phyloP scores from a whole-genome alignment of 257 asterid genomes.

The Petunia axillaris region DNA sequence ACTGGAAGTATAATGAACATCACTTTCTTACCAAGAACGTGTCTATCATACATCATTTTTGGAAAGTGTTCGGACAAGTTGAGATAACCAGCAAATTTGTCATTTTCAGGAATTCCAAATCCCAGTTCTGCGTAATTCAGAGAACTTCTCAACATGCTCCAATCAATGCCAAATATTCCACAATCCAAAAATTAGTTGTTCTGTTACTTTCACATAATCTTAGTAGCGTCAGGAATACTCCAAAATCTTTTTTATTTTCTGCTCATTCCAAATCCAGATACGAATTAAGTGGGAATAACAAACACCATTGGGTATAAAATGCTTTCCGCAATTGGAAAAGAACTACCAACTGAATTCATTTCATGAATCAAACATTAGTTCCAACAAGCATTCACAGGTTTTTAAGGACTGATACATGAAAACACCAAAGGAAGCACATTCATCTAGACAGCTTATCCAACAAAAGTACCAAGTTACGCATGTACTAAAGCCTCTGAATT shows the following conservation, averaged over 20 bases:
- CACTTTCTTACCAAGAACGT: background rate
- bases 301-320: background rate
- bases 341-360: background rate
- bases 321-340: background rate
- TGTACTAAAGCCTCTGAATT: background rate
- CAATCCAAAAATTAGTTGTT: background rate
- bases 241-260: background rate
- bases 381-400: background rate
- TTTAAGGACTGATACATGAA: background rate
- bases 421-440: background rate
- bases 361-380: background rate
- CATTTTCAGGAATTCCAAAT: slow-evolving; percentile 2
- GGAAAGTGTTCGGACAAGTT: background rate
- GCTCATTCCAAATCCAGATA: background rate
- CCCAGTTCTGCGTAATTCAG: background rate
- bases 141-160: background rate
- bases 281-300: background rate
- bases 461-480: background rate
- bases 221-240: background rate
- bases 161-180: background rate
- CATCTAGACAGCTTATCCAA: background rate
- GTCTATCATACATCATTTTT: slow-evolving; percentile 12
- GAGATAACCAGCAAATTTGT: background rate
- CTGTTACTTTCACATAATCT: background rate
- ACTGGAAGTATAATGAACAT: background rate